Evolutionary conservation across 768 basidiomycete species (phyloP), one percentile per base, ranked within the genome.

Genomic region (Macrolepiota dolichaula): DNA sequence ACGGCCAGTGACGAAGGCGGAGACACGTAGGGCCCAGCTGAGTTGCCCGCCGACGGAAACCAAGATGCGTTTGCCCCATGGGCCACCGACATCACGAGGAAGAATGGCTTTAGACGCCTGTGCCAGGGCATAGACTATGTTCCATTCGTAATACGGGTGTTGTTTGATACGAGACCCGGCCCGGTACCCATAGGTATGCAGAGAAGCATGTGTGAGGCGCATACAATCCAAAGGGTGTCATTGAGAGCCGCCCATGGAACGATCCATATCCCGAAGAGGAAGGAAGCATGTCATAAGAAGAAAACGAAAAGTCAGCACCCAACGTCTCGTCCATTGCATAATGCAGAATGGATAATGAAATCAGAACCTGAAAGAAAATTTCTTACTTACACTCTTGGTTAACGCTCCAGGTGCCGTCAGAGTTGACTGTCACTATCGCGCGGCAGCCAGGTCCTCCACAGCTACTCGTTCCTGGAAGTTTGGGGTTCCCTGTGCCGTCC

Each of bases 51-150:
- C 78, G 7, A 89, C 81, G 24, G 76, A 75, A 13, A 86, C 83
- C 6, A 81, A 83, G 44, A 91, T 84, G 15, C 89, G 79, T 66
- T 85, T 74, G 19, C 84, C 89, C 65, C 76, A 87, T 0, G 88
- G 85, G 1, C 89, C 88, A 5, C 82, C 84, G 3, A 68, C 67
- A 57, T 91, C 89, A 50, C 82, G 81, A 1, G 89, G 89, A 15
- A 88, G 74, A 50, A 86, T 80, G 12, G 87, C 89, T 70, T 88
- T 88, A 22, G 86, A 87, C 1, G 85, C 82, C 42, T 90, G 88
- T 3, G 85, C 86, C 83, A 90, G 84, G 1, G 82, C 69, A 63
- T 88, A 90, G 72, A 85, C 84, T 85, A 59, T 29, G 47, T 29
- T 49, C 59, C 35, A 53, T 40, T 36, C 38, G 17, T 5, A 42